These are phyloP conservation scores for Quercus lobata DNA, from an alignment of 331 rosid species.

Conservation along the genomic window DNA sequence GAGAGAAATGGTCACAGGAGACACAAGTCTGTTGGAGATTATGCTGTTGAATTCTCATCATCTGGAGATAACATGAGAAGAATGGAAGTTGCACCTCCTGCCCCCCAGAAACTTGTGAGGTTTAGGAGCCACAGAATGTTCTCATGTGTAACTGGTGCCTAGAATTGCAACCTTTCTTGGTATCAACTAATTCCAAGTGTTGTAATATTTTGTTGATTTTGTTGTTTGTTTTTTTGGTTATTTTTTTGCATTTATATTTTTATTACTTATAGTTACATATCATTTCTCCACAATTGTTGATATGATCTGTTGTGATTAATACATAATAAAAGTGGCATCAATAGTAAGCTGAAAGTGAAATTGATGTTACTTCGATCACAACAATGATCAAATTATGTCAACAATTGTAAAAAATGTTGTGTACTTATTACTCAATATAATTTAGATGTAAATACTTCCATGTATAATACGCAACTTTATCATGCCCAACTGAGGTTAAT, in stretches of 20 bases:
- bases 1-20: conserved; percentile 13
- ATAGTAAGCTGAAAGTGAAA: no score
- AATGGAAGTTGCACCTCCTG: background rate
- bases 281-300: no score
- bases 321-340: no score
- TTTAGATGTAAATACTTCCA: background rate
- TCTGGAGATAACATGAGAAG: background rate
- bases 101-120: conserved; percentile 12
- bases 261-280: no score
- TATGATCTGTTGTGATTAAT: no score
- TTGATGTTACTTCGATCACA: no score
- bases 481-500: background rate
- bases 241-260: background rate
- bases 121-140: conserved; percentile 27
- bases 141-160: conserved; percentile 22
- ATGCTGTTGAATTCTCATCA: background rate
- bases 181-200: background rate
- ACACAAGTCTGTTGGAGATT: conserved; percentile 13
- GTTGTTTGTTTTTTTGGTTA: background rate
- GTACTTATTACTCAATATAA: no score
- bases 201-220: background rate
- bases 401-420: no score
- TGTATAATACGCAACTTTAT: background rate
- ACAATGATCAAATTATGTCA: no score
- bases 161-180: background rate